Base-by-base conservation (phyloP, 1,284 basidiomycete genomes). In the Trichosporon ovoides region DNA sequence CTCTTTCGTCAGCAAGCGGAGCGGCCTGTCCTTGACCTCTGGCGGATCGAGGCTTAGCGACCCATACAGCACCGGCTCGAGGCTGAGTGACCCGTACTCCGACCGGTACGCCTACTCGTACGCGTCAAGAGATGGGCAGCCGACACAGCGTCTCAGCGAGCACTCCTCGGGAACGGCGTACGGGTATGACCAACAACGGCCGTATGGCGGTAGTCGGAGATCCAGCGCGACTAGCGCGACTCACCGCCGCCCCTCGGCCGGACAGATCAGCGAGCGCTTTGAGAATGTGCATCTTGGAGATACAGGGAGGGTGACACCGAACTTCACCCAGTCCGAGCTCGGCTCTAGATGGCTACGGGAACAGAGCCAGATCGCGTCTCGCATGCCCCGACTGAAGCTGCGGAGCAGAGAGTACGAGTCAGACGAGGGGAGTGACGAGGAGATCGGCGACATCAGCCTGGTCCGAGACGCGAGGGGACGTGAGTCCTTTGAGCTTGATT, bases 281-380 rank as follows among this genome's bases (percentile, higher is more conserved):
- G 55, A 56, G 20, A 51, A 36, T 7, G 48, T 48, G 9, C 38
- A 51, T 19, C 48, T 49, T 1, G 34, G 18, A 16, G 48, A 56
- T 12, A 14, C 24, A n/a, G 7, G 46, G 5, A 18, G 28, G 14
- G 52, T n/a, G 1, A 68, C 73, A 0, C 67, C 70, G 10, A 63
- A 71, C 3, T 57, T 75, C 16, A 70, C 73, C 1, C 65, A 68
- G 36, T 70, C 70, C 11, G 84, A 87, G 66, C 82, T 87, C 4
- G 87, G 88, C 0, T 83, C 83, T 4, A 82, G 86, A 38, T 94
- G 91, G 91, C 74, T 94, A 38, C 82, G 83, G 28, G 89, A 92
- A 62, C 91, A 94, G 75, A 88, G 84, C 55, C 82, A 84, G 38
- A 65, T 76, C 19, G 69, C 68, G 3, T 60, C 60, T 40, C 61